Evolutionary conservation across 495 filamentous ascomycete genomes (phyloP).

Genomic region (Pyrenula massariospora): DNA sequence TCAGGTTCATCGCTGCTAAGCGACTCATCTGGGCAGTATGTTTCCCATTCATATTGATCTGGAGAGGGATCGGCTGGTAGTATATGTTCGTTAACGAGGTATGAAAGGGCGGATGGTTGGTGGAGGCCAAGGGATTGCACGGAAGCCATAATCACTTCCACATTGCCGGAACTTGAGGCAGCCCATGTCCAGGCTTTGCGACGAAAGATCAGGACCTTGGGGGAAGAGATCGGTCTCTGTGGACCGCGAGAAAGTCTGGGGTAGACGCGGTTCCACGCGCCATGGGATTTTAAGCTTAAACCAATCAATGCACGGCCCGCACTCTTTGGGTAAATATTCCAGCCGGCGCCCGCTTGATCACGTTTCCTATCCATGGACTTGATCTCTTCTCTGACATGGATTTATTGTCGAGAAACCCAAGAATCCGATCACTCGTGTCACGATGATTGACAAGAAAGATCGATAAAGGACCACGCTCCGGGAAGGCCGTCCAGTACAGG

Average conservation of each 20-base stretch:
- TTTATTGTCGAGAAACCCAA: no score
- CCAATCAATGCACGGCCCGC: neutral
- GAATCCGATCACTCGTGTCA: no score
- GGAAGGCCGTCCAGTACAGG: no score
- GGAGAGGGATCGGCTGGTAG: conserved; percentile 56
- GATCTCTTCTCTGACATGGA: no score
- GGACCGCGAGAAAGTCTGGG: neutral
- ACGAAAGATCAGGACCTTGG: neutral
- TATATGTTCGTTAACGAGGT: conserved; percentile 71
- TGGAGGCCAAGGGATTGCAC: conserved; percentile 82
- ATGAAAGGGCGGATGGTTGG: conserved; percentile 68
- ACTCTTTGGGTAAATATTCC: neutral
- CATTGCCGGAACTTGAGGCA: neutral
- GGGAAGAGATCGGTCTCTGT: neutral
- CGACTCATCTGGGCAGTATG: conserved; percentile 30
- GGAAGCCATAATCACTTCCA: conserved; percentile 56
- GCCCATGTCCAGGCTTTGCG: neutral
- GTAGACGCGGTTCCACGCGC: neutral
- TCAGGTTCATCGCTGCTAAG: conserved; percentile 33
- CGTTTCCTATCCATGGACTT: no score
- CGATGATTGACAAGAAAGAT: no score
- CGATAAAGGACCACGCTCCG: no score
- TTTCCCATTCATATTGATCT: conserved; percentile 65
- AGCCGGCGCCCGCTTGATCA: no score
- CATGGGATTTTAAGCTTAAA: neutral